These are phyloP conservation scores for Solanum bulbocastanum DNA, from an alignment of 257 asterid genomes.

Conservation along the genomic window DNA sequence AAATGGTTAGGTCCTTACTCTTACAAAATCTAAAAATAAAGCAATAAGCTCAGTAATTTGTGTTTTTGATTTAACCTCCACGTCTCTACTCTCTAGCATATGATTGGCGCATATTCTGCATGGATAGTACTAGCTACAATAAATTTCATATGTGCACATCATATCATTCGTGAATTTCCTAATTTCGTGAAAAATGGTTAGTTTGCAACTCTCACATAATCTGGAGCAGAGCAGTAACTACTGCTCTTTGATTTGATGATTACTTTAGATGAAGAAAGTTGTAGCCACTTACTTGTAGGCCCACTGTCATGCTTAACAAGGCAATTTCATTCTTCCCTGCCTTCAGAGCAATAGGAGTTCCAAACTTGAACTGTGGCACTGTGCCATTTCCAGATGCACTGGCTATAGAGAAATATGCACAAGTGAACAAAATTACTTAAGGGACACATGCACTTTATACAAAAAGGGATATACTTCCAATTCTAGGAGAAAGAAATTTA, in stretches of 20 bases:
- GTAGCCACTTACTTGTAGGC: constrained; percentile 48
- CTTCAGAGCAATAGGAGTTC: constrained; percentile 46
- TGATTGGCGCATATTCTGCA: background rate
- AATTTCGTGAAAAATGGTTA: background rate
- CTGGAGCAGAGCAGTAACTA: background rate
- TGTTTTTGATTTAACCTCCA: background rate
- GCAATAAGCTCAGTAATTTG: background rate
- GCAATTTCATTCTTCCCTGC: constrained; percentile 76
- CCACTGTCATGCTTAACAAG: constrained; percentile 75
- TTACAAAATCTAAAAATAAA: background rate
- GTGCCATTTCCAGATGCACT: constrained; percentile 80
- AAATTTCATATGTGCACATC: background rate
- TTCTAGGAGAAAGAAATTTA: background rate
- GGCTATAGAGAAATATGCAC: constrained; percentile 38
- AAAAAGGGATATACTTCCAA: background rate
- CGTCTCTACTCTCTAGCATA: background rate
- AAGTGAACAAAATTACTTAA: background rate
- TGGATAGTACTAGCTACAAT: background rate
- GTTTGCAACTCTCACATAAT: background rate
- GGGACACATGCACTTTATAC: background rate
- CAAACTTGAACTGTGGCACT: constrained; percentile 41
- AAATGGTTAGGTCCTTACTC: background rate
- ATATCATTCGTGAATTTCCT: background rate
- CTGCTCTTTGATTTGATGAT: background rate
- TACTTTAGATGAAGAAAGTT: background rate